Evolutionary conservation across 1,284 basidiomycete species (phyloP).

Genomic region (Leccinum proximum): DNA sequence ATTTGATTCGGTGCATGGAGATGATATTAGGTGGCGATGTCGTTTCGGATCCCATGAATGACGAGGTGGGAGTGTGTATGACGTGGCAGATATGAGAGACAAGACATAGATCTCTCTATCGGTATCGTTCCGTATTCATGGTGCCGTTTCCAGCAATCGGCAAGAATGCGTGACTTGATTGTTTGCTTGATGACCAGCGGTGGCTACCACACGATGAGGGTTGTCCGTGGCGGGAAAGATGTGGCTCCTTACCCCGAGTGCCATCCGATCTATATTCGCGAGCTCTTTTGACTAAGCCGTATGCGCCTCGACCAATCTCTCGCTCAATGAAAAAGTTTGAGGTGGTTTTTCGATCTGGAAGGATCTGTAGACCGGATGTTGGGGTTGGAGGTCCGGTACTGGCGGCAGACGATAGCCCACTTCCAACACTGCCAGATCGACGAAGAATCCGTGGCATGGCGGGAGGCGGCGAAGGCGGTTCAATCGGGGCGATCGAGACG

Average conservation of each 20-base stretch:
- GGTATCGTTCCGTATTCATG: constrained; percentile 95
- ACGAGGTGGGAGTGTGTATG: constrained; percentile 66
- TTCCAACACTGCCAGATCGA: constrained; percentile 58
- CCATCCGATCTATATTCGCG: constrained; percentile 78
- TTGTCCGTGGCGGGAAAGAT: constrained; percentile 9
- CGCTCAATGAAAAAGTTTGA: constrained; percentile 79
- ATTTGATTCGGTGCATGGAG: constrained; percentile 20
- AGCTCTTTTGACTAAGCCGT: constrained; percentile 93
- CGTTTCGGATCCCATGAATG: constrained; percentile 82
- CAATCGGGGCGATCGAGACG: constrained; percentile 68
- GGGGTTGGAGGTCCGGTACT: constrained; percentile 67
- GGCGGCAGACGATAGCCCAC: constrained; percentile 53
- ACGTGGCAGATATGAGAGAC: constrained; percentile 80
- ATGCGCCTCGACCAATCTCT: constrained; percentile 95
- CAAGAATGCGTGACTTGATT: constrained; percentile 97
- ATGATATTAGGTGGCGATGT: constrained; percentile 9
- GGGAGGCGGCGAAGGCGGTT: constrained; percentile 59
- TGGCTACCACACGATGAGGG: constrained; percentile 39
- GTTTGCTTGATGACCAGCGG: constrained; percentile 95
- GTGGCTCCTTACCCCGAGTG: constrained; percentile 68
- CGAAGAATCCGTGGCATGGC: constrained; percentile 56
- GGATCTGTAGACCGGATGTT: constrained; percentile 41
- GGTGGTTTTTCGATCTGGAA: constrained; percentile 62
- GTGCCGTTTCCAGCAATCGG: constrained; percentile 99
- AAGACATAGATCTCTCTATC: constrained; percentile 99